phyloP scores from a whole-genome alignment of 768 basidiomycete genomes.

The Phallus indusiatus region DNA sequence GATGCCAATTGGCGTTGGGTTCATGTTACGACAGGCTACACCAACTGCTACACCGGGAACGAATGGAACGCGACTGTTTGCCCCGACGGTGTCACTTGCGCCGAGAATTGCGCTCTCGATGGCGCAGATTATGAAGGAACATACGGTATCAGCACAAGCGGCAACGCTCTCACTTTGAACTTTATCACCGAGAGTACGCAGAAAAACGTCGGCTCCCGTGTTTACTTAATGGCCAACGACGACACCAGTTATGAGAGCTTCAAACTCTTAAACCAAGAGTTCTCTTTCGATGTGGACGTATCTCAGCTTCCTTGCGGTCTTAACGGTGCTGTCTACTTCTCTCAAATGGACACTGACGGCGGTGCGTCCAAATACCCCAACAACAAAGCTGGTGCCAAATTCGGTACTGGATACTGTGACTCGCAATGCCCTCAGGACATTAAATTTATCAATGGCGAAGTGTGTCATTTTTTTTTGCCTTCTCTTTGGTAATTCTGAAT shows the following conservation, averaged over 20 bases:
- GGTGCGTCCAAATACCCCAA: conserved; percentile 36
- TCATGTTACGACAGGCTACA: conserved; percentile 20
- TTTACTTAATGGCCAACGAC: conserved; percentile 39
- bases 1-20: conserved; percentile 50
- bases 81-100: conserved; percentile 23
- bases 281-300: conserved; percentile 52
- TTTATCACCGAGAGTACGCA: conserved; percentile 32
- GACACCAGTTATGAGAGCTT: conserved; percentile 37
- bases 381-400: conserved; percentile 53
- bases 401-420: conserved; percentile 60
- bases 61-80: conserved; percentile 24
- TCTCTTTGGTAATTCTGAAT: background rate
- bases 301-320: conserved; percentile 49
- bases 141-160: conserved; percentile 43
- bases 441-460: conserved; percentile 51
- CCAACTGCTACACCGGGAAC: conserved; percentile 30
- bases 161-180: conserved; percentile 37
- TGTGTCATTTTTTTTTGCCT: conserved; percentile 17
- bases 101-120: conserved; percentile 26
- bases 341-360: conserved; percentile 51
- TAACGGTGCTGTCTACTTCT: conserved; percentile 55
- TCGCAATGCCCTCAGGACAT: conserved; percentile 50
- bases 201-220: conserved; percentile 24
- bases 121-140: conserved; percentile 38
- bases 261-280: conserved; percentile 46